Base-by-base conservation (phyloP, 352 stramenopile species). In the Elongisporangium anandrum region DNA sequence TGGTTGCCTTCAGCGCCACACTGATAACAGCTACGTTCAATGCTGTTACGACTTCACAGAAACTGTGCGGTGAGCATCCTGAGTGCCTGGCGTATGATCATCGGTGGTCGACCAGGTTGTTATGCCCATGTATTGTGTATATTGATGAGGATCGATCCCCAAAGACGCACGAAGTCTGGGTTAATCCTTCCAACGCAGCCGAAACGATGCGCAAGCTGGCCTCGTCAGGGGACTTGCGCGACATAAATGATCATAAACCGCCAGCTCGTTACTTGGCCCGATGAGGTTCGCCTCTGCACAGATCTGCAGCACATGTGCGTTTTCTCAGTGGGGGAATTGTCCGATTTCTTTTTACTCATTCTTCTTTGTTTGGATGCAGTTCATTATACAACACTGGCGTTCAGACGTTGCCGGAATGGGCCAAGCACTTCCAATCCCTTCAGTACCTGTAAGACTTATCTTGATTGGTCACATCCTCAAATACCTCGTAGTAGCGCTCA, bases 231-330 rank as follows among this genome's bases (percentile, higher is more conserved):
- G 55, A 71, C 41, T 59, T 81, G 3, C 61, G 69, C 23, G 69
- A 64, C 5, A 23, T 84, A n/a, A 4, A 58, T 74, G 17, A 15
- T 84, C 19, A 68, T 65, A 3, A 81, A 79, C 50, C 67, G 68
- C 3, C 64, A 63, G 6, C 39, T 84, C 6, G 29, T 58, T 20
- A 50, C 39, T 1, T n/a, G 82, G 3, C 75, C 75, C 0, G 60
- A 68, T 19, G 24, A 73, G 39, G 52, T 81, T 3, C 60, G 59
- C 0, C 26, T 22, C 2, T 85, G 75, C 52, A 70, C 57, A 3
- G 23, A 62, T 1, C 59, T 85, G 23, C 57, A 56, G 19, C 60
- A 75, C 4, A 23, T 81, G 73, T 82, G 62, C n/a, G 67, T 64
- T 1, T n/a, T 45, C 4, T 39, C 12, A 17, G 2, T 23, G 38